Evolutionary conservation across 208 protist species (phyloP), one percentile per base, ranked within the genome.

Genomic region (Wallacemonas sp.): DNA sequence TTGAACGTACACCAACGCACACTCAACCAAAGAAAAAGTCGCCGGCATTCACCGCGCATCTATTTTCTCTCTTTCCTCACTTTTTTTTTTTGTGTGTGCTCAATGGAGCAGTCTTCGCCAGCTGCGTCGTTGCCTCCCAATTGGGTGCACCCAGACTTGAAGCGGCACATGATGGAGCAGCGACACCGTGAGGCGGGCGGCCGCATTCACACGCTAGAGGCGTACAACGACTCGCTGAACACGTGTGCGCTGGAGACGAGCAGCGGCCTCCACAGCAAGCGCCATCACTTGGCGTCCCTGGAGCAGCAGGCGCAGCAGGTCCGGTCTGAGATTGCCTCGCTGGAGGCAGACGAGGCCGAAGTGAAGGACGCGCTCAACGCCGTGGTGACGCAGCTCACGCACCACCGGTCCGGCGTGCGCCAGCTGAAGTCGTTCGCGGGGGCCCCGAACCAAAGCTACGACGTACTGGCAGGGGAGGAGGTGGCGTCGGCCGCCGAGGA

Each of bases 71-170:
- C 31, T 59, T 25, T 25, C 11, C 52, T 23, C 20, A 45, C 49
- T 45, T 23, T 45, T 2, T 44, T 62, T 62, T 20, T 44, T 18
- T 44, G 12, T 44, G 18, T 44, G 26, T 64, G 4, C 7, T 3
- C 3, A 14, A 49, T 49, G 57, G 11, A 28, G 1, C 41, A 46
- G 28, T 50, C 25, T 16, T 18, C 29, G 4, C 16, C 55, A 7
- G 10, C 29, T 44, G 36, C 59, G 39, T n/a, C n/a, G 3, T 76
- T 88, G 16, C 74, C 77, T 1, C 48, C 70, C 1, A 68, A 73
- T 12, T 94, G 89, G 89, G 74, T 92, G 72, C 89, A 94, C 62
- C 76, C 79, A 2, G 80, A 84, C 48, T 48, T 94, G 44, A 79
- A 72, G 33, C 70, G 76, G 49, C 77, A 81, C 29, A 32, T 82